Evolutionary conservation across 805 yeast species (phyloP), one percentile per base, ranked within the genome.

Genomic region (Cyberlindnera veronae): DNA sequence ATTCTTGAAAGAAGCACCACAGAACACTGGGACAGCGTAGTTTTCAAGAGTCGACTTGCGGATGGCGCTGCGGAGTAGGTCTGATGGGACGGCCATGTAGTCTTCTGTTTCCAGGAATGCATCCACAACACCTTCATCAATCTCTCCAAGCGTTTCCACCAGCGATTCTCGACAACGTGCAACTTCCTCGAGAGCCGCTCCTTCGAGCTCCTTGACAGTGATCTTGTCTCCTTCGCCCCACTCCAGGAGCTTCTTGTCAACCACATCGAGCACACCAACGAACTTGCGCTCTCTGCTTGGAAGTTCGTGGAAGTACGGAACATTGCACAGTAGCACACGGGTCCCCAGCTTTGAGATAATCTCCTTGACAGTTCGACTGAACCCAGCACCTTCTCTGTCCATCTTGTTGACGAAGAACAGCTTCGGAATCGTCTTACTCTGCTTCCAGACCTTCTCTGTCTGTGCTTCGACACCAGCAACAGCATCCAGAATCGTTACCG

Each of bases 401-500:
- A 93, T 90, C 61, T 93, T 93, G 62, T 93, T 93, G 24, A 93
- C 76, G 58, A 79, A 93, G 11, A 87, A 80, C 11, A 93, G 67
- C 36, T 77, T 73, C 0, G 99, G 98, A 27, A 93, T 79, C 14
- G 72, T 74, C 16, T 66, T 67, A 1, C 96, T 90, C 61, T 90
- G 96, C 47, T 74, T 77, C 97, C 98, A 93, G 3, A 93, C 98
- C 56, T 89, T 91, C 58, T 90, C 97, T 0, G 99, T 91, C 62
- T 93, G 98, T 0, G 98, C 93, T 60, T 93, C 99, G 1, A 93
- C 99, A 11, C 99, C 99, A 2, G 96, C 97, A 8, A 91, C 98
- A 1, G 86, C 95, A 65, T 93, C 99, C 38, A 93, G 63, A 9
- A 93, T 85, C 0, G 95, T 84, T 7, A 93, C 95, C 1, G 91